Percentiles rank a stretch among this genome's conserved stretches.
phyloP scores from a whole-genome alignment of 169 alveolate species.

The Amoebophrya sp. region DNA sequence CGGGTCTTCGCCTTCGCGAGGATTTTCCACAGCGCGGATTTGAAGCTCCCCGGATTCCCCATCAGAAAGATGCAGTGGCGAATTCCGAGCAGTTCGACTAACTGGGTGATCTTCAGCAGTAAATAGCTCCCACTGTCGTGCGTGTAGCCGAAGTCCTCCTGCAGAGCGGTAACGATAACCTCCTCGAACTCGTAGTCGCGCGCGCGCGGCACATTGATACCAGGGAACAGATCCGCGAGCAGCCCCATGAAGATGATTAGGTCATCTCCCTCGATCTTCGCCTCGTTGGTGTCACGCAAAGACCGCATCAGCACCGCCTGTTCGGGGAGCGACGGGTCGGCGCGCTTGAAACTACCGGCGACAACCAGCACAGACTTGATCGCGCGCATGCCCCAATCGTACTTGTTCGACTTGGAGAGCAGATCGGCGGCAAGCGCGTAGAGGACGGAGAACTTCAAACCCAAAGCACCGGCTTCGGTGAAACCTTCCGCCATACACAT shows the following conservation, averaged over 20 bases:
- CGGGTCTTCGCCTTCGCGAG: slow-evolving; percentile 79
- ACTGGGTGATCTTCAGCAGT: slow-evolving; percentile 74
- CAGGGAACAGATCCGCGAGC: slow-evolving; percentile 79
- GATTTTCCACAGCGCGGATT: slow-evolving; percentile 80
- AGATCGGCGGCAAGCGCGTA: slow-evolving; percentile 77
- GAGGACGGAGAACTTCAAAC: slow-evolving; percentile 79
- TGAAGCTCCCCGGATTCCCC: slow-evolving; percentile 92
- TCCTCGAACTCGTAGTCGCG: slow-evolving; percentile 71
- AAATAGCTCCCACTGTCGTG: slow-evolving; percentile 61
- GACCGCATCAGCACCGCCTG: slow-evolving; percentile 83
- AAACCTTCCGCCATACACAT: slow-evolving; percentile 94
- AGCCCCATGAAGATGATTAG: slow-evolving; percentile 54
- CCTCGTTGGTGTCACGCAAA: slow-evolving; percentile 76
- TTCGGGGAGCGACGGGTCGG: slow-evolving; percentile 78
- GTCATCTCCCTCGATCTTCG: slow-evolving; percentile 78
- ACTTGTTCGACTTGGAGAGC: slow-evolving; percentile 77
- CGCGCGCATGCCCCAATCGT: slow-evolving; percentile 95
- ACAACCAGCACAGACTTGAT: slow-evolving; percentile 87
- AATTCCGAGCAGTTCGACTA: slow-evolving; percentile 77
- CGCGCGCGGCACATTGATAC: slow-evolving; percentile 74
- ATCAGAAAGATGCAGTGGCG: slow-evolving; percentile 89
- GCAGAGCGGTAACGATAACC: slow-evolving; percentile 37
- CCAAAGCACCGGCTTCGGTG: slow-evolving; percentile 80
- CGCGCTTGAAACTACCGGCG: slow-evolving; percentile 89
- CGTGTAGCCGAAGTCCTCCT: slow-evolving; percentile 29